These are phyloP conservation scores for Phyllosticta ampelicida DNA, from an alignment of 2,329 filamentous ascomycete genomes.

Conservation along the genomic window DNA sequence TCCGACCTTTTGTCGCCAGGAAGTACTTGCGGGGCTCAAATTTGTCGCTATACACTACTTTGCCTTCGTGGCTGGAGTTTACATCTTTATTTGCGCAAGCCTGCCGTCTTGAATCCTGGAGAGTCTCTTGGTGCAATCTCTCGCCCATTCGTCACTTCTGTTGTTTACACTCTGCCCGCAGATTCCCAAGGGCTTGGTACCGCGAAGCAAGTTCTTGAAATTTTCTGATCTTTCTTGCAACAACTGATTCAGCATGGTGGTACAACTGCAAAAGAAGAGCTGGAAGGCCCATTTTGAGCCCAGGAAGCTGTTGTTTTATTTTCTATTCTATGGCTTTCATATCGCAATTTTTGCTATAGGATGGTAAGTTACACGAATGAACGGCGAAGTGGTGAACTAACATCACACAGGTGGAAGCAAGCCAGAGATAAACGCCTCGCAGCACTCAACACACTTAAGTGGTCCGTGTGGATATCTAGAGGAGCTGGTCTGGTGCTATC, in stretches of 20 bases:
- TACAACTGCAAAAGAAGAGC: background rate
- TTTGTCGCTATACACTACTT: background rate
- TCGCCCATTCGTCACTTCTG: no score
- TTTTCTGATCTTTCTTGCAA: background rate
- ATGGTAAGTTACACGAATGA: conserved; percentile 52
- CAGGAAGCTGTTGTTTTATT: conserved; percentile 66
- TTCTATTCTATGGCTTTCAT: conserved; percentile 72
- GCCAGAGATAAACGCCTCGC: conserved; percentile 54
- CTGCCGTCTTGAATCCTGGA: no score
- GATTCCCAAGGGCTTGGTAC: background rate
- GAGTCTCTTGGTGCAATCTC: no score
- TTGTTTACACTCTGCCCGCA: no score
- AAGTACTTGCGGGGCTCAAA: background rate
- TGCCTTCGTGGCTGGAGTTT: background rate
- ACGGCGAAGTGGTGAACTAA: conserved; percentile 11
- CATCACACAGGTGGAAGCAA: conserved; percentile 64
- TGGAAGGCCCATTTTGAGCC: conserved; percentile 43
- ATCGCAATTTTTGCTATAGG: conserved; percentile 69
- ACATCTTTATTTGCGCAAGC: background rate
- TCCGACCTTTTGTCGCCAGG: background rate
- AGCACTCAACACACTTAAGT: conserved; percentile 68
- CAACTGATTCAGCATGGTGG: background rate
- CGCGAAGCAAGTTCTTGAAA: background rate
- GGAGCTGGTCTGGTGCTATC: conserved; percentile 80
- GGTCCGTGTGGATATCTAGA: conserved; percentile 92